These are phyloP conservation scores for Lactarius hengduanensis DNA, from an alignment of 768 basidiomycete species.

Conservation along the genomic window DNA sequence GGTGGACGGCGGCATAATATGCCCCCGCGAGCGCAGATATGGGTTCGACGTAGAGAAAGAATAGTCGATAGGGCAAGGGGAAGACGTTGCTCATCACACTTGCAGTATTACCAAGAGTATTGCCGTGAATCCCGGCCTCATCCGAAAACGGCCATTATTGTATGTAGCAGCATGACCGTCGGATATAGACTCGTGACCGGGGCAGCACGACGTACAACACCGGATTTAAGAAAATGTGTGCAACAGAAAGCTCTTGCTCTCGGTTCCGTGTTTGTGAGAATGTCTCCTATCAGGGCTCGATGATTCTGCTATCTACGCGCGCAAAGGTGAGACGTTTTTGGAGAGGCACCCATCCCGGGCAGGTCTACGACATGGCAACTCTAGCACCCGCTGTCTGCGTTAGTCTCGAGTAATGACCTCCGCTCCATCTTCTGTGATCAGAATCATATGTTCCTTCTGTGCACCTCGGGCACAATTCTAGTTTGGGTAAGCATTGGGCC, in stretches of 20 bases:
- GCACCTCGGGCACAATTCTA: conserved; percentile 81
- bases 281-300: background rate
- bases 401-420: conserved; percentile 64
- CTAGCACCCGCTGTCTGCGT: background rate
- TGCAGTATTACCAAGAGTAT: too few relatives aligned
- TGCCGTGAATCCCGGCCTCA: background rate
- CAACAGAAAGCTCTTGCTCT: background rate
- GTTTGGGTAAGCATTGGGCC: background rate
- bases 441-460: conserved; percentile 85
- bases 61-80: conserved; percentile 41
- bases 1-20: conserved; percentile 46
- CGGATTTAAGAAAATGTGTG: background rate
- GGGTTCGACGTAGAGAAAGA: conserved; percentile 55
- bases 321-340: background rate
- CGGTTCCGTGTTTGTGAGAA: background rate
- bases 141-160: background rate
- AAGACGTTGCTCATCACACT: background rate
- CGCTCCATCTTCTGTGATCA: conserved; percentile 75
- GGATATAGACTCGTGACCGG: too few relatives aligned
- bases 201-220: too few relatives aligned
- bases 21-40: conserved; percentile 49
- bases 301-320: background rate
- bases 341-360: background rate
- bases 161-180: too few relatives aligned
- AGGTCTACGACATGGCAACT: background rate